A percentile compares a stretch with the other conserved stretches of the same genome.
These are phyloP conservation scores for Anthracocystis walkeri DNA, from an alignment of 1,284 basidiomycete genomes.

Conservation along the genomic window DNA sequence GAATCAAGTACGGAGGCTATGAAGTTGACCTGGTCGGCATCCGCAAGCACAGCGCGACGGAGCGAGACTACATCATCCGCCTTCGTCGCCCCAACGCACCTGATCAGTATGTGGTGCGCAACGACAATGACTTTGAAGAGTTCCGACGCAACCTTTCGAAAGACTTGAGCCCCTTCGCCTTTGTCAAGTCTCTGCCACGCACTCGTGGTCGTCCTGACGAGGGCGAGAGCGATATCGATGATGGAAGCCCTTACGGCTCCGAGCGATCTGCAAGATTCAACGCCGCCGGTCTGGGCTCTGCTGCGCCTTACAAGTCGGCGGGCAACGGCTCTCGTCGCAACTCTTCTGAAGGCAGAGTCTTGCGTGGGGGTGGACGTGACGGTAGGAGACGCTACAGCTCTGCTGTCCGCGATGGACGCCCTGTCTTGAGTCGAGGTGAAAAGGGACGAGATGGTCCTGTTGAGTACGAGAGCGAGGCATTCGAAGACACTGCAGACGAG, in stretches of 20 bases:
- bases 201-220: constrained; percentile 51
- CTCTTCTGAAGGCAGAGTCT: constrained; percentile 18
- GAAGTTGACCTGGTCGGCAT: constrained; percentile 65
- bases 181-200: constrained; percentile 59
- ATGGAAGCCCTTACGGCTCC: constrained; percentile 35
- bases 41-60: constrained; percentile 40
- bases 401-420: constrained; percentile 28
- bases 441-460: constrained; percentile 19
- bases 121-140: constrained; percentile 65
- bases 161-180: constrained; percentile 57
- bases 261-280: constrained; percentile 40
- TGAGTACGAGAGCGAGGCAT: constrained; percentile 33
- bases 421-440: constrained; percentile 33
- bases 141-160: constrained; percentile 55
- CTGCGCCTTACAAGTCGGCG: constrained; percentile 27
- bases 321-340: constrained; percentile 6
- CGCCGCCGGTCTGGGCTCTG: constrained; percentile 42
- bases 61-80: constrained; percentile 61
- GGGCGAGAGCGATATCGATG: constrained; percentile 44
- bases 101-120: constrained; percentile 62
- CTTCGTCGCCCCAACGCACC: constrained; percentile 62
- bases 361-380: constrained; percentile 41
- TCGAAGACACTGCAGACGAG: constrained; percentile 44
- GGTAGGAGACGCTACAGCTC: constrained; percentile 46
- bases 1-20: constrained; percentile 62